phyloP scores from a whole-genome alignment of 192 early-diverging fungal species.

The Entomortierella parvispora region DNA sequence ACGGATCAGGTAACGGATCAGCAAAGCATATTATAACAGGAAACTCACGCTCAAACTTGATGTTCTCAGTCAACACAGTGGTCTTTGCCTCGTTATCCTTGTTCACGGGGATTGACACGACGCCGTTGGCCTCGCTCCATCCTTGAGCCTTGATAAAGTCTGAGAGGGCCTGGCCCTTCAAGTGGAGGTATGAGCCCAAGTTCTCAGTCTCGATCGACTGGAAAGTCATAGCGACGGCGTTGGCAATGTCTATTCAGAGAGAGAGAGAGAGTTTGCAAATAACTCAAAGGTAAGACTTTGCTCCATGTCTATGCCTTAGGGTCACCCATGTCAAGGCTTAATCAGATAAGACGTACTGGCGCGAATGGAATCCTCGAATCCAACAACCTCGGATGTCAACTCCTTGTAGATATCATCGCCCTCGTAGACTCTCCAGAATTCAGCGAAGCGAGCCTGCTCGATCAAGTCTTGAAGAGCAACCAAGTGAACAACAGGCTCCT shows the following conservation, averaged over 20 bases:
- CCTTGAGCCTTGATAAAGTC: slow-evolving; percentile 65
- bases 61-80: slow-evolving; percentile 85
- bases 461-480: slow-evolving; percentile 79
- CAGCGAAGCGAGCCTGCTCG: slow-evolving; percentile 77
- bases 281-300: background rate
- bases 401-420: slow-evolving; percentile 66
- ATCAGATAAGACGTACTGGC: slow-evolving; percentile 46
- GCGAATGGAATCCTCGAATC: slow-evolving; percentile 81
- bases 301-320: too few species aligned
- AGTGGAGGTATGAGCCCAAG: slow-evolving; percentile 73
- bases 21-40: background rate
- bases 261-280: background rate
- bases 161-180: slow-evolving; percentile 72
- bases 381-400: slow-evolving; percentile 68
- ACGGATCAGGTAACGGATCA: background rate
- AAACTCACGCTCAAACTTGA: slow-evolving; percentile 83
- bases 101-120: slow-evolving; percentile 81
- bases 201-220: slow-evolving; percentile 76
- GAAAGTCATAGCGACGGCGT: slow-evolving; percentile 81
- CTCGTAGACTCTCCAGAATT: slow-evolving; percentile 76
- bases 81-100: slow-evolving; percentile 88
- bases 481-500: slow-evolving; percentile 67
- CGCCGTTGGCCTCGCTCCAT: slow-evolving; percentile 68
- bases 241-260: slow-evolving; percentile 67
- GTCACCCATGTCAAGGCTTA: too few species aligned